phyloP scores from a whole-genome alignment of 768 basidiomycete genomes.

The Piloderma croceum region DNA sequence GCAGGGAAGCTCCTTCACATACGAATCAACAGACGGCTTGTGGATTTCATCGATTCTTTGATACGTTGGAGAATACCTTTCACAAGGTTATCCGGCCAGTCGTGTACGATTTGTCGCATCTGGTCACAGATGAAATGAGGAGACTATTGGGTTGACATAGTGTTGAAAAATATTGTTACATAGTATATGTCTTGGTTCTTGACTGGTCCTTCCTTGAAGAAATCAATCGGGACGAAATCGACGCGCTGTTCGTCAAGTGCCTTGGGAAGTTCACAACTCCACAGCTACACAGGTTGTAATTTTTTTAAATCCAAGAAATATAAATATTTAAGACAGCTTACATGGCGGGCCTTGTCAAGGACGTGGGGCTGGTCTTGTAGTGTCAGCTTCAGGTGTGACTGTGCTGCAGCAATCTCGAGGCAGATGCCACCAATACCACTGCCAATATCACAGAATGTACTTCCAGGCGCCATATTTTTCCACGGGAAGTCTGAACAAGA shows the following conservation, averaged over 20 bases:
- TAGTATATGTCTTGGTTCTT: slow-evolving; percentile 35
- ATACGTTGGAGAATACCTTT: slow-evolving; percentile 32
- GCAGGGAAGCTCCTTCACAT: slow-evolving; percentile 6
- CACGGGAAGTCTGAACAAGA: slow-evolving; percentile 30
- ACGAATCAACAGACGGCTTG: slow-evolving; percentile 35
- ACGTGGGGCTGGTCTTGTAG: slow-evolving; percentile 31
- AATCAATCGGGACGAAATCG: slow-evolving; percentile 34
- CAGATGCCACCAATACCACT: slow-evolving; percentile 34
- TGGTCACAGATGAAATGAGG: slow-evolving; percentile 8
- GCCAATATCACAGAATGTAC: slow-evolving; percentile 36
- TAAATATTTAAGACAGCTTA: too few species aligned
- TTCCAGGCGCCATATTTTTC: slow-evolving; percentile 21
- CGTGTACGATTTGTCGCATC: slow-evolving; percentile 35
- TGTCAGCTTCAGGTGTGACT: slow-evolving; percentile 31
- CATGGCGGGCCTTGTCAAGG: not conserved
- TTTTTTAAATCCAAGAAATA: too few species aligned
- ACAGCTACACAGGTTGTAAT: too few species aligned
- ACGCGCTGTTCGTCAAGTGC: slow-evolving; percentile 31
- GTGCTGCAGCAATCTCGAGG: slow-evolving; percentile 27
- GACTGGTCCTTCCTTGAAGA: slow-evolving; percentile 33
- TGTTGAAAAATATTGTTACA: slow-evolving; percentile 21
- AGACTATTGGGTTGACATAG: slow-evolving; percentile 1
- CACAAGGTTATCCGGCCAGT: slow-evolving; percentile 36
- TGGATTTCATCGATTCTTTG: slow-evolving; percentile 28
- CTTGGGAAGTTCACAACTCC: slow-evolving; percentile 29